Base-by-base conservation (phyloP, 805 yeast species). In the Saitoella complicata region DNA sequence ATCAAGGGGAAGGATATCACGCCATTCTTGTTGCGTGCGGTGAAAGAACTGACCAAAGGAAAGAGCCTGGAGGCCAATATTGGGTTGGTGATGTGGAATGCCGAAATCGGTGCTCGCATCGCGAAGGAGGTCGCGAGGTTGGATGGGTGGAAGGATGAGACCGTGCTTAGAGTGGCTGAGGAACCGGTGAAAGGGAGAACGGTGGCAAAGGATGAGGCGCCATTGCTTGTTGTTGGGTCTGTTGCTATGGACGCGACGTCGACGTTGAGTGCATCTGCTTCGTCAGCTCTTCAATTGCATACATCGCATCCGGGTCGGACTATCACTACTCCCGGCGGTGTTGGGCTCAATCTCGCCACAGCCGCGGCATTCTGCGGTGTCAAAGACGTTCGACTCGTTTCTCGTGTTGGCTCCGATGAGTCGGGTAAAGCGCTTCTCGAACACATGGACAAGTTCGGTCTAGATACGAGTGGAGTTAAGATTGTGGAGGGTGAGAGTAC, bases 291-390 rank as follows among this genome's bases (percentile, higher is more conserved):
- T 41, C 47, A 46, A 37, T 37, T 51, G 30, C 50, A 63, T 8
- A 88, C 88, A 47, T 84, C 94, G 2, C 80, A 80, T 51, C 91
- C 91, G 0, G 86, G 91, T 0, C 56, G 53, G 0, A 68, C 73
- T 5, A 53, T 59, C 1, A 68, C 76, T 2, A 66, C 79, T 0
- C 57, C 83, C 6, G 95, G 95, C 1, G 95, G 95, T 1, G 94
- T 85, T 1, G 95, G 85, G 0, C 77, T 72, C 57, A 85, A 86
- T 53, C 76, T 85, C 10, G 76, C 83, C 0, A 54, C 72, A n/a
- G 88, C 91, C 0, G 66, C 80, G 3, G 54, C 60, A 12, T 32
- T 33, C 37, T 6, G 21, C 9, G n/a, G 31, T 32, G 42, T 30
- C 34, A 8, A 35, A 9, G 11, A 32, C 11, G 34, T 47, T 31